These are phyloP conservation scores for Kickxella alabastrina DNA, from an alignment of 192 early-diverging fungal species.

Conservation along the genomic window DNA sequence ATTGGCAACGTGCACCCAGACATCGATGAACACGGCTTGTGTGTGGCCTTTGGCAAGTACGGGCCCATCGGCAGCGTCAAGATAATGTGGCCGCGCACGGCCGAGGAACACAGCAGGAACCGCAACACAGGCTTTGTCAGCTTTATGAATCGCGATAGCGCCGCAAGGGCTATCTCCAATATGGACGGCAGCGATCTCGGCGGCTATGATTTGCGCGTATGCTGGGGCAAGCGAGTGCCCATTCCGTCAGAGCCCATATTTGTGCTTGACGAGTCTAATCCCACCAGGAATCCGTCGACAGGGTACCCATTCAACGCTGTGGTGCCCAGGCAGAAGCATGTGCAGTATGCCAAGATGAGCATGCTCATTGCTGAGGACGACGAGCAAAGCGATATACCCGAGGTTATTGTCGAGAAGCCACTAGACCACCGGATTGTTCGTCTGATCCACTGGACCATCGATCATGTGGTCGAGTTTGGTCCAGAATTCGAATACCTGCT, in stretches of 20 bases:
- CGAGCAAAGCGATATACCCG: slow-evolving; percentile 29
- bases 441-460: slow-evolving; percentile 81
- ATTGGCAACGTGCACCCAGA: slow-evolving; percentile 75
- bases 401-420: slow-evolving; percentile 66
- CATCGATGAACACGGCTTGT: slow-evolving; percentile 68
- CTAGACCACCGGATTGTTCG: slow-evolving; percentile 51
- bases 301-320: slow-evolving; percentile 36
- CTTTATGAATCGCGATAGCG: slow-evolving; percentile 76
- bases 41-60: slow-evolving; percentile 70
- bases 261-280: slow-evolving; percentile 13
- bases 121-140: slow-evolving; percentile 85
- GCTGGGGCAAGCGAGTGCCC: slow-evolving; percentile 80
- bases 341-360: background rate
- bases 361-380: slow-evolving; percentile 4
- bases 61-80: slow-evolving; percentile 90
- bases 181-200: slow-evolving; percentile 62
- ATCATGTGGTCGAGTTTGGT: slow-evolving; percentile 73
- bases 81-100: slow-evolving; percentile 91
- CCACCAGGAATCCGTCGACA: slow-evolving; percentile 6
- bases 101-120: slow-evolving; percentile 74
- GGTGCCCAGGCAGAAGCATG: background rate
- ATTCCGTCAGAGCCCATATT: slow-evolving; percentile 71
- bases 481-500: slow-evolving; percentile 69
- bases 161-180: slow-evolving; percentile 63
- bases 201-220: slow-evolving; percentile 55